Percentiles rank a stretch among this genome's conserved stretches.
phyloP scores from a whole-genome alignment of 768 basidiomycete species.

The Tephrocybe sp. region DNA sequence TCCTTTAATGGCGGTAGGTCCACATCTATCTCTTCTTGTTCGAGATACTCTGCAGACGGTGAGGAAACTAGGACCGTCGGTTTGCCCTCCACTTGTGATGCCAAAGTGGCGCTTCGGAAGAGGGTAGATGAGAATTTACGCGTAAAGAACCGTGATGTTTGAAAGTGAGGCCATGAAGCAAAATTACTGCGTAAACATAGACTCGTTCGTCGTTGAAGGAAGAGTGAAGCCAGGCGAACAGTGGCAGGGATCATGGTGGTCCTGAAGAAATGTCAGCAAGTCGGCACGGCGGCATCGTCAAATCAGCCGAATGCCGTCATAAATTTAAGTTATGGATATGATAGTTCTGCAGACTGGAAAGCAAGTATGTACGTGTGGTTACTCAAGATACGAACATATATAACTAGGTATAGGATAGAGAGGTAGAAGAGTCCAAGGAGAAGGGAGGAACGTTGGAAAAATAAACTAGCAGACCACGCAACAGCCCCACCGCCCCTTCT shows the following conservation, averaged over 20 bases:
- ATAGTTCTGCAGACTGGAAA: constrained; percentile 6
- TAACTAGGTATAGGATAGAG: constrained; percentile 22
- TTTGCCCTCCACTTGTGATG: constrained; percentile 40
- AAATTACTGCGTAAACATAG: constrained; percentile 1
- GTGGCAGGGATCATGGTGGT: constrained; percentile 14
- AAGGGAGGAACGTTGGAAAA: constrained; percentile 1
- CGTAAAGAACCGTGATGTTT: neutral
- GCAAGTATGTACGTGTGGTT: constrained; percentile 18
- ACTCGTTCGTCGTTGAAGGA: constrained; percentile 8
- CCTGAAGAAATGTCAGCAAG: neutral
- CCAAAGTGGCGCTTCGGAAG: constrained; percentile 30
- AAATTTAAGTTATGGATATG: no score
- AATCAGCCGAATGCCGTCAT: no score
- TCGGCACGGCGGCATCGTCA: constrained; percentile 1
- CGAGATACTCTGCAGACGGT: constrained; percentile 52
- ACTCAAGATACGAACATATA: constrained; percentile 25
- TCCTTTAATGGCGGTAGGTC: constrained; percentile 53
- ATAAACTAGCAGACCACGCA: constrained; percentile 60
- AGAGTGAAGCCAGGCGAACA: constrained; percentile 11
- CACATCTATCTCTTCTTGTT: constrained; percentile 61
- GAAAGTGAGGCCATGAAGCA: neutral
- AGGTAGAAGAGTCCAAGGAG: constrained; percentile 22
- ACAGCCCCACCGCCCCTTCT: constrained; percentile 60
- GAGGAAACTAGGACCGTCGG: constrained; percentile 47
- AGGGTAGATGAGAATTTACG: constrained; percentile 19